A percentile compares a stretch with the other conserved stretches of the same genome.
Evolutionary conservation across 139 green algal genomes (phyloP).

Genomic region (Zygnema circumcarinatum): DNA sequence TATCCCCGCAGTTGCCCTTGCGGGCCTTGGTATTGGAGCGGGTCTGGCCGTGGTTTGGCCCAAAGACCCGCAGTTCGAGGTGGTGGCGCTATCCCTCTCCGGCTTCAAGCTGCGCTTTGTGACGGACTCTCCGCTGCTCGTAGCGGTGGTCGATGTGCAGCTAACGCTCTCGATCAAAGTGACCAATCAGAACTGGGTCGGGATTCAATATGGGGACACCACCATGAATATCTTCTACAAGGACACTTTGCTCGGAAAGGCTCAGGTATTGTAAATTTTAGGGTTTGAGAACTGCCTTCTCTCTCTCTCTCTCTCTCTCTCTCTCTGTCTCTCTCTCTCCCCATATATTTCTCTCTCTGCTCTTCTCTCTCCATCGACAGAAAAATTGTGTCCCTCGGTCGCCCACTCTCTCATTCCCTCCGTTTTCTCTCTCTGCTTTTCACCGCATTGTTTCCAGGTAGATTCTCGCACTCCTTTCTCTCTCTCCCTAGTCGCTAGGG

Average conservation of each 20-base stretch:
- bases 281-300: no score
- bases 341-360: no score
- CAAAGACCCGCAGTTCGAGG: slow-evolving; percentile 2
- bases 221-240: slow-evolving; percentile 32
- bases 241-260: not conserved
- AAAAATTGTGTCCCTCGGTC: not conserved
- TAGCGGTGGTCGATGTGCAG: slow-evolving; percentile 18
- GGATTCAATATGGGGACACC: not conserved
- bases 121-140: slow-evolving; percentile 5
- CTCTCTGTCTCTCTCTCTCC: no score
- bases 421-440: not conserved
- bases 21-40: no score
- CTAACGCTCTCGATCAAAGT: not conserved
- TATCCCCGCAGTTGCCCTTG: no score
- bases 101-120: not conserved
- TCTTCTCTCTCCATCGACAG: not conserved
- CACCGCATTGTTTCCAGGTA: not conserved
- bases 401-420: not conserved
- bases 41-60: no score
- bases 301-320: no score
- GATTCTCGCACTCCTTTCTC: no score
- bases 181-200: not conserved
- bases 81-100: not conserved
- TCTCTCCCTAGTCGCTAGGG: no score
- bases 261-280: not conserved